A percentile compares a stretch with the other conserved stretches of the same genome.
Evolutionary conservation across 352 stramenopile species (phyloP).

Genomic region (Globisporangium spinosum): DNA sequence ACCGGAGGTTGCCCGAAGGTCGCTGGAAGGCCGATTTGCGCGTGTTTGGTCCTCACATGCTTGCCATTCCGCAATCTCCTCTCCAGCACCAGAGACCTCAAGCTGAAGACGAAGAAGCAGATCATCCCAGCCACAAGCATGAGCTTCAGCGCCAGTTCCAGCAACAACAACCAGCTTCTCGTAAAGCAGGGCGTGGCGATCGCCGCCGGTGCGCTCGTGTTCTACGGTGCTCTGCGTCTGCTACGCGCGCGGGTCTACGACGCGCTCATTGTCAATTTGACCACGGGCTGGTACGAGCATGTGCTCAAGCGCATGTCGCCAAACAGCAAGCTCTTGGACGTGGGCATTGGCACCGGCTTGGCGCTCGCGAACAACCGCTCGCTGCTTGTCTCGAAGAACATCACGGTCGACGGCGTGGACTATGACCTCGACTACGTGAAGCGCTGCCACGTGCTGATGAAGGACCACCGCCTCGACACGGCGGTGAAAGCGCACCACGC

Average conservation of each 20-base stretch:
- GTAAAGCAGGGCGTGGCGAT: constrained; percentile 19
- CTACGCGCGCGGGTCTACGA: constrained; percentile 86
- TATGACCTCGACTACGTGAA: constrained; percentile 87
- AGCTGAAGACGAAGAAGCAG: neutral
- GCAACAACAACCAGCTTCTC: constrained; percentile 6
- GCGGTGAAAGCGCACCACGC: constrained; percentile 64
- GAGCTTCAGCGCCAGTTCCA: constrained; percentile 2
- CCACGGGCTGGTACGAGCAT: constrained; percentile 85
- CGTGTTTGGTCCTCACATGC: constrained; percentile 3
- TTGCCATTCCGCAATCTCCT: neutral
- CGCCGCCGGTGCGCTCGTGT: constrained; percentile 26
- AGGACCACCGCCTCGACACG: constrained; percentile 31
- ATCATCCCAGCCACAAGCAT: neutral
- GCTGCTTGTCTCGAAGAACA: constrained; percentile 59
- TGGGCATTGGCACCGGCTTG: constrained; percentile 86
- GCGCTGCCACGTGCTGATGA: constrained; percentile 56
- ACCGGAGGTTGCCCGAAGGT: constrained; percentile 7
- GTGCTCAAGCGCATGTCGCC: constrained; percentile 64
- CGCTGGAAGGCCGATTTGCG: constrained; percentile 2
- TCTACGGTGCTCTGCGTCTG: constrained; percentile 52
- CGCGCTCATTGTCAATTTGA: constrained; percentile 83
- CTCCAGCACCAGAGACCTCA: neutral
- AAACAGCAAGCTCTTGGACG: constrained; percentile 73
- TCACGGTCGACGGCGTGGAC: constrained; percentile 86
- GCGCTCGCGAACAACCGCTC: constrained; percentile 63